These are phyloP conservation scores for Sarcodon sp. DNA, from an alignment of 768 basidiomycete genomes.

Conservation along the genomic window DNA sequence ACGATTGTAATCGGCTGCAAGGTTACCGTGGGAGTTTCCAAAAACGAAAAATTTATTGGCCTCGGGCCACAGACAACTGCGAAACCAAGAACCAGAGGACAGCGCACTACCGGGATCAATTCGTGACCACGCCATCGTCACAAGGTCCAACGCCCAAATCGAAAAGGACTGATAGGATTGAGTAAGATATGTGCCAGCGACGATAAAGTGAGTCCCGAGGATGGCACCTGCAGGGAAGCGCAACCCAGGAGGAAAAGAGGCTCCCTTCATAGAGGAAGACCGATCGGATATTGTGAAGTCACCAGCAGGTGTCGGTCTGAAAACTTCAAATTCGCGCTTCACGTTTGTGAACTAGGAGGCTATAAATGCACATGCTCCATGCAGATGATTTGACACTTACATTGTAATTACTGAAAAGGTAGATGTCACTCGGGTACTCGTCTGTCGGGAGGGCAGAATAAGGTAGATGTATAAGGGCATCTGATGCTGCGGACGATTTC, in stretches of 20 bases:
- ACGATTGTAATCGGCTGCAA: conserved; percentile 88
- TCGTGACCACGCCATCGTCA: conserved; percentile 73
- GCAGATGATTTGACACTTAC: conserved; percentile 27
- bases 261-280: conserved; percentile 69
- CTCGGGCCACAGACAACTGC: conserved; percentile 78
- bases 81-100: conserved; percentile 87
- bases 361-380: conserved; percentile 3
- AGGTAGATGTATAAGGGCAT: conserved; percentile 57
- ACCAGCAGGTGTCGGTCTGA: conserved; percentile 66
- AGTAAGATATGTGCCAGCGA: conserved; percentile 92
- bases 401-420: conserved; percentile 94
- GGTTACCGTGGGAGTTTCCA: conserved; percentile 77
- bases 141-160: conserved; percentile 89
- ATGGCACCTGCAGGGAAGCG: conserved; percentile 94
- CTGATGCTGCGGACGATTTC: conserved; percentile 40
- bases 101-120: conserved; percentile 84
- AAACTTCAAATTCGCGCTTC: conserved; percentile 87
- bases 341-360: conserved; percentile 75
- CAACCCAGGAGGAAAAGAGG: conserved; percentile 83
- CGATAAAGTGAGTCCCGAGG: conserved; percentile 81
- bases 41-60: conserved; percentile 83
- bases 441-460: conserved; percentile 63
- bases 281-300: conserved; percentile 74
- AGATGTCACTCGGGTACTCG: conserved; percentile 77
- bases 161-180: conserved; percentile 92